Base-by-base conservation (phyloP, 139 green algal species). In the Tetraselmis striata region DNA sequence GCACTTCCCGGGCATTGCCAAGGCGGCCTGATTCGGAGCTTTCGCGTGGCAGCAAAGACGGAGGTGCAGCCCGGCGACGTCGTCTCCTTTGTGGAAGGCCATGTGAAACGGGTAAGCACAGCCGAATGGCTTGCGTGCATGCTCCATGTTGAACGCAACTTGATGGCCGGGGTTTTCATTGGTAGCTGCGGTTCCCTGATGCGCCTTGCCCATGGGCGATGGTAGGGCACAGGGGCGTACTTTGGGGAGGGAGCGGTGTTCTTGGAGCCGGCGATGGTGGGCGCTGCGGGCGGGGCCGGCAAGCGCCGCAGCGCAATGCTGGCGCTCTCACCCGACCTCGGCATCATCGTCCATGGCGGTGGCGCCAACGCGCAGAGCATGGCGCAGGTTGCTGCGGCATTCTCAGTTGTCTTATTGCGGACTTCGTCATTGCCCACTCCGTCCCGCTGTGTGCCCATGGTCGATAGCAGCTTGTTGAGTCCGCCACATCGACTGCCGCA, bases 61-160 rank as follows among this genome's bases (percentile, higher is more conserved):
- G 31, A 30, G 31, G 26, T 82, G 25, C 25, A 30, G 27, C 26
- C 31, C 31, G 79, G 79, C 26, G 79, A 82, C 26, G 79, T 77
- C 2, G 79, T 82, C 24, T 77, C 79, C 31, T 77, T 82, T 30
- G 31, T 82, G 31, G 45, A 82, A 5, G 79, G 79, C 2, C 28
- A 82, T 2, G 31, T 78, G 2, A 59, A 76, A 25, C 30, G 31
- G 31, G 79, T 27, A n/a, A n/a, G n/a, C n/a, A n/a, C n/a, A n/a
- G n/a, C n/a, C n/a, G n/a, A n/a, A n/a, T n/a, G n/a, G n/a, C n/a
- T n/a, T n/a, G n/a, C n/a, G 24, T 31, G 45, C 45, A 67, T 67
- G 45, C 45, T 5, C 45, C 18, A 67, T 18, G 18, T 67, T 67
- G 5, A 18, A 67, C 45, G n/a, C n/a, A n/a, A n/a, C n/a, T n/a